A percentile compares a stretch with the other conserved stretches of the same genome.
phyloP scores from a whole-genome alignment of 2,329 filamentous ascomycete genomes.

The Herpomyces periplanetae region DNA sequence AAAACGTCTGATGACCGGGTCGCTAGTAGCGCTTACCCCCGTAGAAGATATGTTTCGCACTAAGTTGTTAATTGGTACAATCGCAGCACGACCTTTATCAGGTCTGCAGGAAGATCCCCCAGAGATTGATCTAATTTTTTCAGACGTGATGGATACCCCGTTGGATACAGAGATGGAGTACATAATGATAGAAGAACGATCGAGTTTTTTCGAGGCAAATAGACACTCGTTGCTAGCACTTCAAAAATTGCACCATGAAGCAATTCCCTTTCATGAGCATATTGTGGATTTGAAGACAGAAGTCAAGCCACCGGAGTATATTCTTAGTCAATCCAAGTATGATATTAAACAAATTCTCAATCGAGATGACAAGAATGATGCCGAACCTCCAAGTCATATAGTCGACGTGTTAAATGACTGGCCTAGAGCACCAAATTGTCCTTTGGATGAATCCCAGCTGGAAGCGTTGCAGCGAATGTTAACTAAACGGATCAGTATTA shows the following conservation, averaged over 20 bases:
- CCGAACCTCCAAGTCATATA: conserved; percentile 9
- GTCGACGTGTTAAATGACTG: conserved; percentile 16
- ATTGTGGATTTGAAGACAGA: conserved; percentile 12
- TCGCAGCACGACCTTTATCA: conserved; percentile 25
- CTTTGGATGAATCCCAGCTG: conserved; percentile 29
- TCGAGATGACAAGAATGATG: conserved; percentile 5
- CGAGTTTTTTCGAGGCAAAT: conserved; percentile 34
- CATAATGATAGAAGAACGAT: conserved; percentile 36
- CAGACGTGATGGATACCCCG: conserved; percentile 15
- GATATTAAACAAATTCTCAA: conserved; percentile 12
- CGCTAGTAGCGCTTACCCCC: conserved; percentile 15
- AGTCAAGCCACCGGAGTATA: conserved; percentile 13
- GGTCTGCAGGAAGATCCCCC: conserved; percentile 24
- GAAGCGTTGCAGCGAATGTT: conserved; percentile 26
- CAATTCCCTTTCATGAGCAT: conserved; percentile 20
- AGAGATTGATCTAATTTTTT: conserved; percentile 35
- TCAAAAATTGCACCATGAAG: conserved; percentile 19
- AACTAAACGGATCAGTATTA: conserved; percentile 25
- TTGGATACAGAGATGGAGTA: conserved; percentile 28
- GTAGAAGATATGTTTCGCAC: conserved; percentile 18
- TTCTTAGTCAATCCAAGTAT: conserved; percentile 12
- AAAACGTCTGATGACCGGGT: conserved; percentile 15
- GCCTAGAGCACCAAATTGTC: conserved; percentile 10
- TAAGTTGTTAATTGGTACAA: conserved; percentile 24
- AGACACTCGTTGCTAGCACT: conserved; percentile 31